Evolutionary conservation across 1,284 basidiomycete species (phyloP).

Genomic region (Apiotrichum siamense): DNA sequence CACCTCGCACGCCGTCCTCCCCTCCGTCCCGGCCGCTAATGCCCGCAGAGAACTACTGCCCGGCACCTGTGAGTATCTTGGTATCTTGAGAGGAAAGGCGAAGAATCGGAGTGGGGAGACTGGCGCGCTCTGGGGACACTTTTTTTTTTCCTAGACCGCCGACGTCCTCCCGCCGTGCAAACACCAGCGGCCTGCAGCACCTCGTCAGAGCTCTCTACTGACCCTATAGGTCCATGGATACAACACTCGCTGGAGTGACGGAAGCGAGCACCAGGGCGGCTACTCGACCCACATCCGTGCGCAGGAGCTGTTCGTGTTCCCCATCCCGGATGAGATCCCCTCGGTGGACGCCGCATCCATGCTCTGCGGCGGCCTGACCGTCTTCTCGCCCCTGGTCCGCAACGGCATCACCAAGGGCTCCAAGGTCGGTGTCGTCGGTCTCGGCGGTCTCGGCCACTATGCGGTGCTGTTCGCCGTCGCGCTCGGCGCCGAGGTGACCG

Average conservation of each 20-base stretch:
- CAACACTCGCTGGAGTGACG: slow-evolving; percentile 52
- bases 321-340: slow-evolving; percentile 58
- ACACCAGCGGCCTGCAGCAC: no score
- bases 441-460: slow-evolving; percentile 59
- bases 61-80: slow-evolving; percentile 37
- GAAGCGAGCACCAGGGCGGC: slow-evolving; percentile 53
- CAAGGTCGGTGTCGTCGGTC: slow-evolving; percentile 62
- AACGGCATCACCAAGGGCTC: slow-evolving; percentile 60
- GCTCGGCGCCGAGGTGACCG: slow-evolving; percentile 59
- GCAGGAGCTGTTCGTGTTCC: slow-evolving; percentile 63
- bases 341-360: slow-evolving; percentile 54
- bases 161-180: no score
- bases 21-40: no score
- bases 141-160: no score
- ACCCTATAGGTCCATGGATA: no score
- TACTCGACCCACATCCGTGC: slow-evolving; percentile 63
- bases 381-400: slow-evolving; percentile 59
- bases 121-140: no score
- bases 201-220: no score
- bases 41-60: slow-evolving; percentile 48
- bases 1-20: no score
- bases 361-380: slow-evolving; percentile 62
- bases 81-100: no score
- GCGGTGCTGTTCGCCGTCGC: slow-evolving; percentile 58
- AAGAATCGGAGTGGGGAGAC: no score